Evolutionary conservation across 805 yeast species (phyloP), one percentile per base, ranked within the genome.

Genomic region (Metschnikowia baotianmanensis): DNA sequence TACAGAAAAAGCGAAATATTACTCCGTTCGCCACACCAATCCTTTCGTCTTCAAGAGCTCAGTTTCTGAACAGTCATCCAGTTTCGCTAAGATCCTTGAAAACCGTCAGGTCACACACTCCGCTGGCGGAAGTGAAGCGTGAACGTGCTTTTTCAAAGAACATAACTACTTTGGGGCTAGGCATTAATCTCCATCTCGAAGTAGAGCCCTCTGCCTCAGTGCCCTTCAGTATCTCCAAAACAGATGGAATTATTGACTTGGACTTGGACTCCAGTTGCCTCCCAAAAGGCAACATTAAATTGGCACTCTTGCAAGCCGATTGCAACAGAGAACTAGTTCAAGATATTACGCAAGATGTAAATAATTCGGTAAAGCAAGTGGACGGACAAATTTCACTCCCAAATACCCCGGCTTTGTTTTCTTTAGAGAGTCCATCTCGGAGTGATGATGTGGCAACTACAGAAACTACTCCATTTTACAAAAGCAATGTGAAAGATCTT

Each of bases 161-260:
- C 34, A 11, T 21, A 20, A 15, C 18, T 6, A 20, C 39, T 12
- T 24, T 40, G 19, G 66, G 68, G 7, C 50, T 55, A 6, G 69
- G 69, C 1, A 50, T 63, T 16, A 67, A 65, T 44, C 48, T 66
- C 2, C 62, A 65, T 3, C 24, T 57, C 3, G 57, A 42, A 8
- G 34, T 63, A 11, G 55, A 53, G 28, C 55, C 59, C 12, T 43
- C 59, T 4, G 43, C 61, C 0, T 43, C 51, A 11, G 59, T 61
- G 8, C 72, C 72, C 0, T 53, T 56, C 26, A 66, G 71, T 42
- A 57, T 64, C 7, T 48, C 52, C 25, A 63, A 62, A 29, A 51
- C 52, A 13, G 63, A 65, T 38, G 50, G 62, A n/a, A 53, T 67
- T 9, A 41, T 47, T 29, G 61, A 63, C 39, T 42, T 63, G 40